Percentiles rank a stretch among this genome's conserved stretches.
Evolutionary conservation across 768 basidiomycete species (phyloP).

Genomic region (Termitomyces sp.): DNA sequence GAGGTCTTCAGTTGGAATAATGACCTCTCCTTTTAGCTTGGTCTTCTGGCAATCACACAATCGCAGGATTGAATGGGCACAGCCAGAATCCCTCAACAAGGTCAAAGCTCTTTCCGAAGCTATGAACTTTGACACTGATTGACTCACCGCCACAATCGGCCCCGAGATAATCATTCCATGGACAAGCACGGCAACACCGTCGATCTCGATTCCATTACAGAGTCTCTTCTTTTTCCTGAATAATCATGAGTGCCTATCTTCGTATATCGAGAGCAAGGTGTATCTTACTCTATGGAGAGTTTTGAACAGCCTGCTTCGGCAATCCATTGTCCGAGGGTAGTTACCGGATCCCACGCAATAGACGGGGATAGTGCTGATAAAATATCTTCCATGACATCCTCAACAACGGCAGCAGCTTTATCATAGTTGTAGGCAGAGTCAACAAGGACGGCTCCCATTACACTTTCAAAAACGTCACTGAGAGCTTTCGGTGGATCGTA

Average conservation of each 20-base stretch:
- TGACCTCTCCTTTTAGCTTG: slow-evolving; percentile 2
- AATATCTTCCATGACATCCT: slow-evolving; percentile 64
- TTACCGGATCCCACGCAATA: slow-evolving; percentile 67
- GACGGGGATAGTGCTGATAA: slow-evolving; percentile 56
- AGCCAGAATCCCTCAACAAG: slow-evolving; percentile 45
- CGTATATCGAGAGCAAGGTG: not conserved
- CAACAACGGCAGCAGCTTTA: slow-evolving; percentile 55
- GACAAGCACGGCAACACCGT: slow-evolving; percentile 54
- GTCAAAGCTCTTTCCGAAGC: slow-evolving; percentile 60
- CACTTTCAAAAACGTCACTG: slow-evolving; percentile 81
- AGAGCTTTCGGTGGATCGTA: slow-evolving; percentile 84
- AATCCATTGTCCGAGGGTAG: slow-evolving; percentile 67
- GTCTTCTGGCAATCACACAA: slow-evolving; percentile 33
- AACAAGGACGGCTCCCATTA: slow-evolving; percentile 80
- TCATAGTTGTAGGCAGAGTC: slow-evolving; percentile 78
- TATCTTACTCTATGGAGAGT: slow-evolving; percentile 27
- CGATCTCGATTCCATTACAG: slow-evolving; percentile 19
- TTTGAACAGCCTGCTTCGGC: slow-evolving; percentile 53
- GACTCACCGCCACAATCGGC: slow-evolving; percentile 56
- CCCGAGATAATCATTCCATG: slow-evolving; percentile 57
- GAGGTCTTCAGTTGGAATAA: not conserved
- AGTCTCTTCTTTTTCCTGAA: slow-evolving; percentile 19
- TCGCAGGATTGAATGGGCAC: slow-evolving; percentile 38
- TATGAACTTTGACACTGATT: slow-evolving; percentile 61
- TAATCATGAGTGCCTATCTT: not conserved